These are phyloP conservation scores for Rhododendron kiyosumense DNA, from an alignment of 148 eudicot genomes.

Conservation along the genomic window DNA sequence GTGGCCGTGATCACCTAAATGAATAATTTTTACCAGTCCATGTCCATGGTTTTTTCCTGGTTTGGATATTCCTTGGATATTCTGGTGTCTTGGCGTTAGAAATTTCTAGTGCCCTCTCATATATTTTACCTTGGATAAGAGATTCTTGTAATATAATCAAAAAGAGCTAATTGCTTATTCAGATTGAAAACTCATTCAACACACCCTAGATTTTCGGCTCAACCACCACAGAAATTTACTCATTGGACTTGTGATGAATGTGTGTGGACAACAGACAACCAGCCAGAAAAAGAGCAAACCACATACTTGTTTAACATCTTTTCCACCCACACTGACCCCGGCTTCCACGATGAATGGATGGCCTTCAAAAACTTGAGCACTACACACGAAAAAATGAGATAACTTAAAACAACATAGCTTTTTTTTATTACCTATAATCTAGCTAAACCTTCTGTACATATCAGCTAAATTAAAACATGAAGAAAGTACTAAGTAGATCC, in stretches of 20 bases:
- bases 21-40: background rate
- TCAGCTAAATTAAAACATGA: background rate
- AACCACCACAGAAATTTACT: background rate
- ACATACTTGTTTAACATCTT: slow-evolving; percentile 97
- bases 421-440: background rate
- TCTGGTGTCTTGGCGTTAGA: background rate
- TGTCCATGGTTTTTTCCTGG: background rate
- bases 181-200: background rate
- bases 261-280: background rate
- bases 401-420: background rate
- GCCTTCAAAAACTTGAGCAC: slow-evolving; percentile 99
- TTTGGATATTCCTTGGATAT: background rate
- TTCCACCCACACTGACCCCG: slow-evolving; percentile 97
- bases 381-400: slow-evolving; percentile 25
- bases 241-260: background rate
- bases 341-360: slow-evolving; percentile 97
- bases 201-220: background rate
- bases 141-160: background rate
- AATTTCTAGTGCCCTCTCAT: background rate
- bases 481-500: background rate
- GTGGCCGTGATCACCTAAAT: background rate
- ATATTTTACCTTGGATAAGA: background rate
- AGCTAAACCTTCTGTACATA: background rate
- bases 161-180: background rate
- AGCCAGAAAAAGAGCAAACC: background rate